Conservation (phyloP, 208 protist genomes). For the Crithidia acanthocephali region DNA sequence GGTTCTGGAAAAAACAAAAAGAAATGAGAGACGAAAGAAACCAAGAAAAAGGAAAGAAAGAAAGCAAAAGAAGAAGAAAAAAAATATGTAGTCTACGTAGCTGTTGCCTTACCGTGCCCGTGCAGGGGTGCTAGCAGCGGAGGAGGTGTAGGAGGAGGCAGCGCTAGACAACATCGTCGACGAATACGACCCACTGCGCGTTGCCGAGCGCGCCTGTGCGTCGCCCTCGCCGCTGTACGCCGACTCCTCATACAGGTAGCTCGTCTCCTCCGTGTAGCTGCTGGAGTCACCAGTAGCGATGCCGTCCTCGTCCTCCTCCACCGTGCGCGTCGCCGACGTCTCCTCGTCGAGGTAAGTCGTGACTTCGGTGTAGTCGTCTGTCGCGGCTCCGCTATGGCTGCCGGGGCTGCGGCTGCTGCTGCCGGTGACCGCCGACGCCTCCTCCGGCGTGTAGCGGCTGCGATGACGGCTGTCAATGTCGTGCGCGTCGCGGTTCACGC, state of each 20-base stretch:
- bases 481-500: background rate
- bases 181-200: conserved; percentile 34
- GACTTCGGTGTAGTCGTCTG: conserved; percentile 47
- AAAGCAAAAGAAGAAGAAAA: background rate
- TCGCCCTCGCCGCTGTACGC: conserved; percentile 23
- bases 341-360: conserved; percentile 55
- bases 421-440: conserved; percentile 1
- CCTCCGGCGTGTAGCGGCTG: conserved; percentile 12
- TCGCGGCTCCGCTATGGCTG: conserved; percentile 7
- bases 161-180: conserved; percentile 17
- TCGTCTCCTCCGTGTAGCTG: conserved; percentile 46
- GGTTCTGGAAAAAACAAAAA: background rate
- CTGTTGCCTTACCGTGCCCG: background rate
- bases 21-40: conserved; percentile 5
- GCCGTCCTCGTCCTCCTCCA: conserved; percentile 1
- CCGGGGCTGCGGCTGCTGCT: conserved; percentile 4
- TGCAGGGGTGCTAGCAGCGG: background rate
- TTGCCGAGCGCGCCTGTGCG: conserved; percentile 1
- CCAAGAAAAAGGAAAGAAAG: background rate
- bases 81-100: conserved; percentile 13
- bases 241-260: conserved; percentile 44
- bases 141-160: conserved; percentile 7
- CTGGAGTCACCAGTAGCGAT: conserved; percentile 14
- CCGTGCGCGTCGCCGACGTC: conserved; percentile 23
- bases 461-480: background rate